Evolutionary conservation across 352 stramenopile species (phyloP).

Genomic region (Globisporangium cylindrosporum): DNA sequence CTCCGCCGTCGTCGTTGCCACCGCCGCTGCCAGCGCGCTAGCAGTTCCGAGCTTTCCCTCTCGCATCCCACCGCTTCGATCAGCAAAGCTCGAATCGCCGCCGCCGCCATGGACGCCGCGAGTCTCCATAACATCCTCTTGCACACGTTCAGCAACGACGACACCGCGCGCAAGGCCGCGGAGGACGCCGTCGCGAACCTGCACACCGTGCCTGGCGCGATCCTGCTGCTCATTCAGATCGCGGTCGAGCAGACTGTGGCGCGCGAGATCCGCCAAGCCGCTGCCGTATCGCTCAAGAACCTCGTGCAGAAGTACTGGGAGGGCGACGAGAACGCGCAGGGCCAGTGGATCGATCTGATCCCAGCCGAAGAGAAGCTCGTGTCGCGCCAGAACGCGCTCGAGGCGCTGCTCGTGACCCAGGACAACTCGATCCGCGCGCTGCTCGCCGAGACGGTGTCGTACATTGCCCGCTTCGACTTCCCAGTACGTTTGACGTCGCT

Average conservation of each 20-base stretch:
- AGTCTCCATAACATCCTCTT: constrained; percentile 88
- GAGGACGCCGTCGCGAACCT: constrained; percentile 74
- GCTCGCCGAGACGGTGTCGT: constrained; percentile 93
- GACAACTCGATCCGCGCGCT: constrained; percentile 90
- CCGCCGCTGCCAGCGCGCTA: constrained; percentile 9
- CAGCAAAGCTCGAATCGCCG: background rate
- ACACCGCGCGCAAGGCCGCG: constrained; percentile 65
- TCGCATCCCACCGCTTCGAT: background rate
- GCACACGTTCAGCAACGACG: constrained; percentile 83
- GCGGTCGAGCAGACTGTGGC: constrained; percentile 66
- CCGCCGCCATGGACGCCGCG: constrained; percentile 76
- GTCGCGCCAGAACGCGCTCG: constrained; percentile 69
- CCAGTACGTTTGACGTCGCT: constrained; percentile 42
- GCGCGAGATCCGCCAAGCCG: constrained; percentile 89
- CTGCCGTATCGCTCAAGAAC: constrained; percentile 95
- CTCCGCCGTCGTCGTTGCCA: background rate
- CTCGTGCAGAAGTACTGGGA: constrained; percentile 95
- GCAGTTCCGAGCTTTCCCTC: constrained; percentile 18
- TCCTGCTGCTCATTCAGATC: constrained; percentile 83
- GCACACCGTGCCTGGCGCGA: constrained; percentile 66
- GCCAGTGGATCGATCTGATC: constrained; percentile 68
- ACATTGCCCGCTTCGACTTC: constrained; percentile 95
- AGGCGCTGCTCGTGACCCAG: constrained; percentile 81
- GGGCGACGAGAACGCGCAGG: constrained; percentile 64
- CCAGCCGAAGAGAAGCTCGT: constrained; percentile 64